phyloP scores from a whole-genome alignment of 768 basidiomycete genomes.

The Serendipita sp. region DNA sequence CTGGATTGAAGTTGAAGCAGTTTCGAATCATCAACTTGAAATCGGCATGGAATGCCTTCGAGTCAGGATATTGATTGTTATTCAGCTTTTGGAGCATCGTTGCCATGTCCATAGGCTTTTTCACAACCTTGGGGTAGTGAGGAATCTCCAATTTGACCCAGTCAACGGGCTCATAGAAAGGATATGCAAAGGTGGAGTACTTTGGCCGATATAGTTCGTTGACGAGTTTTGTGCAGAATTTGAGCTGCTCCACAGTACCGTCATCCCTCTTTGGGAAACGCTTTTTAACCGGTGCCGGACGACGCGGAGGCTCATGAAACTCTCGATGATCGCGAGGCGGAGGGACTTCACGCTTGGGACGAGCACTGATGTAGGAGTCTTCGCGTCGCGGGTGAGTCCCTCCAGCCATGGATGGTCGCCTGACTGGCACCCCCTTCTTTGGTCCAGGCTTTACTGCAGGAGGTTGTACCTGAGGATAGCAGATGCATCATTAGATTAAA shows the following conservation, averaged over 20 bases:
- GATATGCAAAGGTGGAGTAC: slow-evolving; percentile 50
- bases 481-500: neutral
- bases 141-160: slow-evolving; percentile 65
- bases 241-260: slow-evolving; percentile 64
- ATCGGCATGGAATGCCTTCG: slow-evolving; percentile 71
- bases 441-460: slow-evolving; percentile 24
- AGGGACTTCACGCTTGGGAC: slow-evolving; percentile 97
- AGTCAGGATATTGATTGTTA: slow-evolving; percentile 53
- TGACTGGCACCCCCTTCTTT: slow-evolving; percentile 31
- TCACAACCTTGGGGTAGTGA: slow-evolving; percentile 70
- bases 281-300: slow-evolving; percentile 41
- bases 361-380: slow-evolving; percentile 36
- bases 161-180: slow-evolving; percentile 92
- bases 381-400: slow-evolving; percentile 64
- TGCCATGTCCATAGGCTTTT: slow-evolving; percentile 87
- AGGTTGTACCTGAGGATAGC: slow-evolving; percentile 23
- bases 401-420: slow-evolving; percentile 64
- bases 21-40: slow-evolving; percentile 92
- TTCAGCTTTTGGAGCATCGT: slow-evolving; percentile 82
- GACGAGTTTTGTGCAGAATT: slow-evolving; percentile 62
- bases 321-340: slow-evolving; percentile 69
- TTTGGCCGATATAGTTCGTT: slow-evolving; percentile 65
- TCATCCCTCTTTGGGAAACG: slow-evolving; percentile 35
- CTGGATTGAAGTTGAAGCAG: slow-evolving; percentile 82
- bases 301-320: slow-evolving; percentile 63